Evolutionary conservation across 2,329 filamentous ascomycete species (phyloP).

Genomic region (Diaporthe citri): DNA sequence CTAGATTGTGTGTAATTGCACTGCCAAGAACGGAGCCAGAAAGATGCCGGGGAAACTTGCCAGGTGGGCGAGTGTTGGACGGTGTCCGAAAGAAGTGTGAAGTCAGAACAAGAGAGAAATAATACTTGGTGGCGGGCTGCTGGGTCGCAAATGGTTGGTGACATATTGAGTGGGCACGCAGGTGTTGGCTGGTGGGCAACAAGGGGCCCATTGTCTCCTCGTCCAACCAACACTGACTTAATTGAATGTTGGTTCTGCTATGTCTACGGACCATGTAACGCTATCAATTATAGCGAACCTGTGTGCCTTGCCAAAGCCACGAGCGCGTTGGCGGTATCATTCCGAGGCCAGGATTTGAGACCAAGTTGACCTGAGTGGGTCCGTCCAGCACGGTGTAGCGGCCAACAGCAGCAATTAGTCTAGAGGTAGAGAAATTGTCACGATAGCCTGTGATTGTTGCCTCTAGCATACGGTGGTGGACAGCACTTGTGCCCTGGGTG

Average conservation of each 20-base stretch:
- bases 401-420: neutral
- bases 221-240: no score
- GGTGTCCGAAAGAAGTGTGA: neutral
- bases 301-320: neutral
- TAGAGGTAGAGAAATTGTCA: neutral
- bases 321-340: neutral
- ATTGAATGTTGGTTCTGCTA: neutral
- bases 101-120: neutral
- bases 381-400: neutral
- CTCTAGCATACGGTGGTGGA: neutral
- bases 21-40: neutral
- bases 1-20: neutral
- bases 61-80: neutral
- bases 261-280: neutral
- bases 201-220: no score
- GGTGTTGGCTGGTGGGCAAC: neutral
- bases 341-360: neutral
- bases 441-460: neutral
- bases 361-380: neutral
- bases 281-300: neutral
- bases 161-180: neutral
- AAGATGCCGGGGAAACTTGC: neutral
- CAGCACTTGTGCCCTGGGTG: neutral
- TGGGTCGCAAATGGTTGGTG: neutral
- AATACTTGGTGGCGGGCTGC: neutral